A percentile compares a stretch with the other conserved stretches of the same genome.
Conservation (phyloP, 805 yeast genomes). For the Candida sanyiensis region DNA sequence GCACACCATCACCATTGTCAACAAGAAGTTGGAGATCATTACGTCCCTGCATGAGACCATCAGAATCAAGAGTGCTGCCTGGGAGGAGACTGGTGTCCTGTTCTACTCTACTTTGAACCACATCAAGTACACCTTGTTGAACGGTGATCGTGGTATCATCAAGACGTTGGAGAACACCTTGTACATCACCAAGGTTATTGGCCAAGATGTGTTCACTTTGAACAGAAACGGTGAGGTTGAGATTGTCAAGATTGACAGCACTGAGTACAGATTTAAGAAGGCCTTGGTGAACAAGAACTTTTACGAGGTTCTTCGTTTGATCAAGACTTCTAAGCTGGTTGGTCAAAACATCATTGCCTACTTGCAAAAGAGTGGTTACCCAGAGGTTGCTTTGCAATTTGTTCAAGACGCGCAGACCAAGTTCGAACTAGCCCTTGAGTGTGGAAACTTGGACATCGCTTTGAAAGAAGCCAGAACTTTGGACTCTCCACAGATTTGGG, state of each 20-base stretch:
- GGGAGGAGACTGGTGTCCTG: conserved; percentile 93
- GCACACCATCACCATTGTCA: conserved; percentile 87
- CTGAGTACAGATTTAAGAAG: conserved; percentile 93
- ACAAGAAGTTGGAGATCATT: conserved; percentile 66
- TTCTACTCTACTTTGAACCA: conserved; percentile 93
- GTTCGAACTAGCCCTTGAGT: conserved; percentile 91
- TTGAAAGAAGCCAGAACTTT: conserved; percentile 78
- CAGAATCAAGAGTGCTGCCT: conserved; percentile 92
- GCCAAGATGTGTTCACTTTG: conserved; percentile 70
- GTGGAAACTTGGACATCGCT: conserved; percentile 86
- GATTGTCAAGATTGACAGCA: conserved; percentile 78
- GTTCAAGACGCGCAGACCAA: conserved; percentile 95
- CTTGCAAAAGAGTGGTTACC: conserved; percentile 90
- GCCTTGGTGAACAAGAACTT: conserved; percentile 88
- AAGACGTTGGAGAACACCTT: conserved; percentile 86
- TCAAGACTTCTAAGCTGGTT: conserved; percentile 82
- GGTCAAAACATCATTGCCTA: conserved; percentile 97
- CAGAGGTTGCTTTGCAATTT: conserved; percentile 95
- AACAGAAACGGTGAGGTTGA: conserved; percentile 84
- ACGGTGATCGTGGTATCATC: conserved; percentile 93
- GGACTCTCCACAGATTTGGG: conserved; percentile 69
- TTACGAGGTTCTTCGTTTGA: conserved; percentile 85
- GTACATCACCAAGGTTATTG: conserved; percentile 69
- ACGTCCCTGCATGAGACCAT: conserved; percentile 94
- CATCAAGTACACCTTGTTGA: conserved; percentile 85